These are phyloP conservation scores for Nannochloris sp. DNA, from an alignment of 139 green algal species.

Conservation along the genomic window DNA sequence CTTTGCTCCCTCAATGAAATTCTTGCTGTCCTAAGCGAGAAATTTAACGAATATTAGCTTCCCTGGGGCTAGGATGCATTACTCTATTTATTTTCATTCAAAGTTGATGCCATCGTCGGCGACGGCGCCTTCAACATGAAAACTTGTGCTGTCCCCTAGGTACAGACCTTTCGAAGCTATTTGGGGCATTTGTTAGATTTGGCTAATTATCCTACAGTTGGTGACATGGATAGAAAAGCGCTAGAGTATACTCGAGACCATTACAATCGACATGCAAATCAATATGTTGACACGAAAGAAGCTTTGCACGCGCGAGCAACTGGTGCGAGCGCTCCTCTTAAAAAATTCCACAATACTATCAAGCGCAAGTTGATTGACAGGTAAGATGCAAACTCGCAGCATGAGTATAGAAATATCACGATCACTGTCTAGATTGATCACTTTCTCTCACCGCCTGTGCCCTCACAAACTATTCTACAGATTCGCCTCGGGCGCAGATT, in stretches of 20 bases:
- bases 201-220: too few relatives aligned
- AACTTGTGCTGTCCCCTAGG: too few relatives aligned
- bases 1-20: too few relatives aligned
- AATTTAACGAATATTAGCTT: too few relatives aligned
- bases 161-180: too few relatives aligned
- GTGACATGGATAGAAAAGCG: slow-evolving; percentile 19
- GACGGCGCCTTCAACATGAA: too few relatives aligned
- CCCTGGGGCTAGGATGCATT: too few relatives aligned
- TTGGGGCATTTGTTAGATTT: too few relatives aligned
- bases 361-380: slow-evolving; percentile 72
- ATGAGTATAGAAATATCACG: slow-evolving; percentile 6
- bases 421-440: neutral
- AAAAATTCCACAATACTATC: slow-evolving; percentile 87
- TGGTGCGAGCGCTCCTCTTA: slow-evolving; percentile 61
- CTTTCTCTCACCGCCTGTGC: too few relatives aligned
- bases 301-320: slow-evolving; percentile 43
- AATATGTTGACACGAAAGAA: slow-evolving; percentile 26
- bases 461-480: slow-evolving; percentile 32
- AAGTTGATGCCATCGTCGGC: too few relatives aligned
- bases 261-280: slow-evolving; percentile 38
- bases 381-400: slow-evolving; percentile 6
- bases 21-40: too few relatives aligned
- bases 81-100: too few relatives aligned
- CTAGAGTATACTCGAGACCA: slow-evolving; percentile 37
- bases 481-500: slow-evolving; percentile 52